Evolutionary conservation across 352 stramenopile genomes (phyloP).

Genomic region (Phytopythium aichiense): DNA sequence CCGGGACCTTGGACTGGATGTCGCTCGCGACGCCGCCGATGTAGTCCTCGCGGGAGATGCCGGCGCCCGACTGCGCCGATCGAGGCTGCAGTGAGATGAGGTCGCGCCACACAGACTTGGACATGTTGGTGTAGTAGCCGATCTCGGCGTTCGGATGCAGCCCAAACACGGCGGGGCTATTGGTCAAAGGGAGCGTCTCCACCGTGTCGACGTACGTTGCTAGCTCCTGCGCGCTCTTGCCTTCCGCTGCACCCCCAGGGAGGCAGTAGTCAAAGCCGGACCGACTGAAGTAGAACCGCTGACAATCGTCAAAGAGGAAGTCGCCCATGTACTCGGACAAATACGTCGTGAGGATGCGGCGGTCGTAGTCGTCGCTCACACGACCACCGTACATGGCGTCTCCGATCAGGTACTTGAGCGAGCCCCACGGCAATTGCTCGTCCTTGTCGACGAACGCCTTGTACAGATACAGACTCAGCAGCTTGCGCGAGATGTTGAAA

Average conservation of each 20-base stretch:
- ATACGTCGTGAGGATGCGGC: slow-evolving; percentile 92
- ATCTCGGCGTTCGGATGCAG: slow-evolving; percentile 96
- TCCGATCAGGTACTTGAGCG: slow-evolving; percentile 93
- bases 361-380: slow-evolving; percentile 96
- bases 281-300: slow-evolving; percentile 92
- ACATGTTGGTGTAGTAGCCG: slow-evolving; percentile 94
- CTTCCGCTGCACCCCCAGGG: slow-evolving; percentile 22
- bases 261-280: slow-evolving; percentile 94
- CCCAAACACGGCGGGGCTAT: slow-evolving; percentile 93
- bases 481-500: slow-evolving; percentile 91
- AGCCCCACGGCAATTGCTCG: slow-evolving; percentile 93
- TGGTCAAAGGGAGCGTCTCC: slow-evolving; percentile 91
- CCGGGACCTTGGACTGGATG: slow-evolving; percentile 90
- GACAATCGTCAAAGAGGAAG: slow-evolving; percentile 94
- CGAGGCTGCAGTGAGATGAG: slow-evolving; percentile 92
- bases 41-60: slow-evolving; percentile 91
- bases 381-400: slow-evolving; percentile 97
- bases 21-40: slow-evolving; percentile 89
- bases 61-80: slow-evolving; percentile 59
- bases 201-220: slow-evolving; percentile 81
- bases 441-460: slow-evolving; percentile 92
- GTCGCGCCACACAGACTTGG: slow-evolving; percentile 92
- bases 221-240: slow-evolving; percentile 22
- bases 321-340: slow-evolving; percentile 96
- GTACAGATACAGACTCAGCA: slow-evolving; percentile 92